A percentile compares a stretch with the other conserved stretches of the same genome.
phyloP scores from a whole-genome alignment of 1,284 basidiomycete species.

The Moesziomyces sp. region DNA sequence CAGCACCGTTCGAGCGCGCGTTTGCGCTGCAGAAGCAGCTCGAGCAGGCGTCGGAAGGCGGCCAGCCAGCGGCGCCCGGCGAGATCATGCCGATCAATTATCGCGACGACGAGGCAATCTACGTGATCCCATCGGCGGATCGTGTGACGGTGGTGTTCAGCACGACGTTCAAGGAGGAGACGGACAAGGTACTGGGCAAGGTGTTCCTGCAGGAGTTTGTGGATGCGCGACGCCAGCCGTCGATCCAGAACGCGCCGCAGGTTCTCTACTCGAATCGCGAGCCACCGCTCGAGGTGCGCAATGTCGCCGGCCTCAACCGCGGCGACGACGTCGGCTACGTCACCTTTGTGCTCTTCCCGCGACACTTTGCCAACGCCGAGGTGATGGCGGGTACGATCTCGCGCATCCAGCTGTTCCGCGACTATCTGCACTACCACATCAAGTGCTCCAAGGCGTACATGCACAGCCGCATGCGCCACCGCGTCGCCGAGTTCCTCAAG shows the following conservation, averaged over 20 bases:
- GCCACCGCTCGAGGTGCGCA: conserved; percentile 93
- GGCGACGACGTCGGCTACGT: conserved; percentile 96
- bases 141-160: conserved; percentile 98
- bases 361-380: conserved; percentile 85
- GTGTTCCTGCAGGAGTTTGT: conserved; percentile 99
- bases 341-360: conserved; percentile 97
- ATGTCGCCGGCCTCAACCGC: conserved; percentile 81
- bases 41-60: conserved; percentile 74
- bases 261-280: conserved; percentile 96
- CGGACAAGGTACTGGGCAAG: conserved; percentile 94
- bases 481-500: conserved; percentile 97
- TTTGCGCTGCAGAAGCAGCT: conserved; percentile 88
- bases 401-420: conserved; percentile 95
- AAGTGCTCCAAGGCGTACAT: conserved; percentile 99
- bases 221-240: conserved; percentile 90
- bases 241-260: conserved; percentile 96
- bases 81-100: conserved; percentile 94
- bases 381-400: conserved; percentile 87
- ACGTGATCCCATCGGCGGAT: conserved; percentile 90
- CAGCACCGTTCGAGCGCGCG: conserved; percentile 91
- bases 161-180: conserved; percentile 96
- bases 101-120: conserved; percentile 91
- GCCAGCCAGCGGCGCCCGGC: conserved; percentile 67
- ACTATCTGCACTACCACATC: conserved; percentile 98
- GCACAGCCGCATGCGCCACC: conserved; percentile 95